Evolutionary conservation across 768 basidiomycete genomes (phyloP).

Genomic region (Tylopilus intermedius): DNA sequence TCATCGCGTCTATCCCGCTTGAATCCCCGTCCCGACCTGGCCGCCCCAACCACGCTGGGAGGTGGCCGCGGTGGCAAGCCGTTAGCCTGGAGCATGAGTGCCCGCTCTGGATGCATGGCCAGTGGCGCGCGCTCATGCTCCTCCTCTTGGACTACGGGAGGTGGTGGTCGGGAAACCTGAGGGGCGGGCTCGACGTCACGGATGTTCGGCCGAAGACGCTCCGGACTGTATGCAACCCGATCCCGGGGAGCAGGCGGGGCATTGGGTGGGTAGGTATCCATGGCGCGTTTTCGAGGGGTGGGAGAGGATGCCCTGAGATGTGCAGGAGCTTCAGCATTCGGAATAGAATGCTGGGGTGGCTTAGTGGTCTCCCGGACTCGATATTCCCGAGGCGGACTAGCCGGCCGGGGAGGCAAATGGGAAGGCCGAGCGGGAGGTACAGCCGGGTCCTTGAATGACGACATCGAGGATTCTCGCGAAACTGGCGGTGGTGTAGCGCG

Average conservation of each 20-base stretch:
- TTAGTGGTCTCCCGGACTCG: slow-evolving; percentile 10
- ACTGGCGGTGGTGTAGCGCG: slow-evolving; percentile 27
- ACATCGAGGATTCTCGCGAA: slow-evolving; percentile 29
- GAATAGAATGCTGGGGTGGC: neutral
- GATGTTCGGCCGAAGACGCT: slow-evolving; percentile 6
- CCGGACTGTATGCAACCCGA: slow-evolving; percentile 6
- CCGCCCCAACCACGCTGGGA: slow-evolving; percentile 9
- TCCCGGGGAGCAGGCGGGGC: slow-evolving; percentile 5
- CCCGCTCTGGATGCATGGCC: slow-evolving; percentile 30
- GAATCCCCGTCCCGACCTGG: slow-evolving; percentile 12
- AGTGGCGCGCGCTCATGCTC: slow-evolving; percentile 12
- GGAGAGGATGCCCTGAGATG: slow-evolving; percentile 7
- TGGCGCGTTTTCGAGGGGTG: slow-evolving; percentile 2
- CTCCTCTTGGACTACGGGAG: neutral
- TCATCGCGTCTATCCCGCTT: slow-evolving; percentile 22
- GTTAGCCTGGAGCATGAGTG: slow-evolving; percentile 25
- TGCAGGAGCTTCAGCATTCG: slow-evolving; percentile 1
- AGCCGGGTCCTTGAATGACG: slow-evolving; percentile 12
- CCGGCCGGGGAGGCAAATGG: slow-evolving; percentile 23
- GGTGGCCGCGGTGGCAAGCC: slow-evolving; percentile 28
- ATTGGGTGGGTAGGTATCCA: slow-evolving; percentile 10
- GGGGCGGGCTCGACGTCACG: slow-evolving; percentile 10
- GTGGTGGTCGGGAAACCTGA: slow-evolving; percentile 1
- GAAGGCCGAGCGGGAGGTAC: slow-evolving; percentile 1
- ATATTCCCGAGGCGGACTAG: slow-evolving; percentile 14